These are phyloP conservation scores for Tetragonia tetragonoides DNA, from an alignment of 148 eudicot genomes.

Conservation along the genomic window DNA sequence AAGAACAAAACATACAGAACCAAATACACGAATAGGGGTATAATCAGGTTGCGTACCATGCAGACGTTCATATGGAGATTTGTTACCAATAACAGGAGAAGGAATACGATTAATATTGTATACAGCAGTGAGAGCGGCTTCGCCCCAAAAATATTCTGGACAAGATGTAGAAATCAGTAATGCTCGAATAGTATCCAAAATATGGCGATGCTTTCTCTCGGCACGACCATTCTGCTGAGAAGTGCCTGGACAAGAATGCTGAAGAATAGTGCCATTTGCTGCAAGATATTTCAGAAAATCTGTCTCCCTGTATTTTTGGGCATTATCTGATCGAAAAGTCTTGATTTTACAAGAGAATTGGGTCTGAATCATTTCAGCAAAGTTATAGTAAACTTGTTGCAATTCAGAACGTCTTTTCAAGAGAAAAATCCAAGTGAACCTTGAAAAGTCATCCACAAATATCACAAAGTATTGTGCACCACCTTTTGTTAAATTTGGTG, in stretches of 20 bases:
- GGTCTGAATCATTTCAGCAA: no score
- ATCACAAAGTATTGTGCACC: slow-evolving; percentile 17
- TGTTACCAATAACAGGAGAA: not conserved
- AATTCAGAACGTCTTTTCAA: no score
- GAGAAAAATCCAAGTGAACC: not conserved
- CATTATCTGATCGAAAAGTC: slow-evolving; percentile 2
- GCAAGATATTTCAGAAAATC: not conserved
- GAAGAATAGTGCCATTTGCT: not conserved
- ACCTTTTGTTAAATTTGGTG: not conserved
- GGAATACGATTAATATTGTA: slow-evolving; percentile 3
- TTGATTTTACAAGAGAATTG: not conserved
- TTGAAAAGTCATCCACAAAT: slow-evolving; percentile 12
- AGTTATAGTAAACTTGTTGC: no score
- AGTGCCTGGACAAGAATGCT: not conserved
- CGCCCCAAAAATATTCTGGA: not conserved
- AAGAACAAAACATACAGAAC: slow-evolving; percentile 22
- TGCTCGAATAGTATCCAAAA: not conserved
- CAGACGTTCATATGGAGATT: not conserved
- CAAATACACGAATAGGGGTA: not conserved
- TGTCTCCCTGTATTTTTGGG: slow-evolving; percentile 4
- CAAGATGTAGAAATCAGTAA: not conserved
- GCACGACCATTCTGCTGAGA: no score
- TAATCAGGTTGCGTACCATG: not conserved
- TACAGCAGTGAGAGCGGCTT: not conserved
- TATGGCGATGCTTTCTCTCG: slow-evolving; percentile 14